Base-by-base conservation (phyloP, 2,329 filamentous ascomycete genomes). In the Macrophomina tecta region DNA sequence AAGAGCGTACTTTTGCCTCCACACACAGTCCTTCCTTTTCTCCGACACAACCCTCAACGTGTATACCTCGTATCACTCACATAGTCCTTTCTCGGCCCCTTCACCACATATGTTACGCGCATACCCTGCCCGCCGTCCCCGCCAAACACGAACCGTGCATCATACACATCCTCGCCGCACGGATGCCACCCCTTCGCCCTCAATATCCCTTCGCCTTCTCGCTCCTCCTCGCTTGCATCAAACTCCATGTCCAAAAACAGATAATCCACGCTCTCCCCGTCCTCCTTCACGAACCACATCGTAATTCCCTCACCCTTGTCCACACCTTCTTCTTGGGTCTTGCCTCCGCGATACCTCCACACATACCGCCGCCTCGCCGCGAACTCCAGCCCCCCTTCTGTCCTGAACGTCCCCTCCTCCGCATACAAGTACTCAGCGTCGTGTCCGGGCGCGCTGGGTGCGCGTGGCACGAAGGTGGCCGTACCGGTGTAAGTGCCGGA, bases 221-320 rank as follows among this genome's bases (percentile, higher is more conserved):
- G 23, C 52, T 32, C 53, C 56, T 36, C 68, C 67, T 5, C 23
- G 23, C 23, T 23, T 23, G 23, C 23, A 23, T 77, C 56, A 66
- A 91, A 49, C 28, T 53, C 86, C n/a, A 94, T 80, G 70, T 90
- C 85, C 70, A 94, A 90, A 73, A 94, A 94, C 23, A 94, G 78
- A 67, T 92, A 92, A 72, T 93, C 91, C 0, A 90, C 86, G 4
- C 84, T 83, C 65, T 82, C 81, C 16, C 82, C 85, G n/a, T 89
- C 85, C 70, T 87, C 88, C 23, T 72, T 71, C 46, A 87, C 87
- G 70, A 92, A 92, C 90, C 90, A 92, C 2, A 90, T 87, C 69
- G 87, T 89, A 23, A 92, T 75, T n/a, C 52, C 48, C 75, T 71
- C 91, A 88, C 2, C 72, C 78, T 7, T 68, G 72, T 67, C 68